Evolutionary conservation across 495 filamentous ascomycete genomes (phyloP), one percentile per base, ranked within the genome.

Genomic region (Xylona heveae): DNA sequence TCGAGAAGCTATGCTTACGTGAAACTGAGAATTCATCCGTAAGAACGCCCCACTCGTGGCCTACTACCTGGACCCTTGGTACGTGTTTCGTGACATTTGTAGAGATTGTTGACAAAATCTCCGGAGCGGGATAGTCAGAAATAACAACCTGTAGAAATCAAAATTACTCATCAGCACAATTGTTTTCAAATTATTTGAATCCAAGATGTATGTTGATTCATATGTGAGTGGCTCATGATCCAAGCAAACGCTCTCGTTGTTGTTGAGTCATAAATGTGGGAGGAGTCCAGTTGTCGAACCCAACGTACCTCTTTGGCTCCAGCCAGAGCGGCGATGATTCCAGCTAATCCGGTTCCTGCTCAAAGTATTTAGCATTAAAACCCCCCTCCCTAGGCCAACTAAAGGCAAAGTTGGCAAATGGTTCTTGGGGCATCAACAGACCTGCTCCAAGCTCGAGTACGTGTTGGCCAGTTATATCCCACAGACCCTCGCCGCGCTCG

Each of bases 31-130:
- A 68, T 0, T 49, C 24, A 30, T 71, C 64, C 3, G 42, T 39
- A 2, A 78, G 44, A 5, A 60, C 52, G 2, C 83, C 83, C 83
- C 82, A 92, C 41, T 56, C 54, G 38, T 91, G 82, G 7, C 75
- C 72, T 21, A 63, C 48, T 24, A 81, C 62, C 1, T 42, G 33
- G 10, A 67, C 44, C 4, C 37, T 3, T 37, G 43, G n/a, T 24
- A 78, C 30, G 31, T 77, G 77, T 18, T 46, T 46, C 10, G 49
- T 38, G 3, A 79, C 57, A 46, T 91, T 93, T 13, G 47, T 51
- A 6, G 48, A 39, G 17, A 85, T 61, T 19, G 71, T 73, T 10
- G 52, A 47, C 4, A 76, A 43, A 4, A 91, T 58, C 10, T 58
- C 59, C 0, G 61, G 53, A 0, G 50, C 64, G 0, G 83, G 83